Evolutionary conservation across 1,284 basidiomycete species (phyloP).

Genomic region (Cutaneotrichosporon mucoides): DNA sequence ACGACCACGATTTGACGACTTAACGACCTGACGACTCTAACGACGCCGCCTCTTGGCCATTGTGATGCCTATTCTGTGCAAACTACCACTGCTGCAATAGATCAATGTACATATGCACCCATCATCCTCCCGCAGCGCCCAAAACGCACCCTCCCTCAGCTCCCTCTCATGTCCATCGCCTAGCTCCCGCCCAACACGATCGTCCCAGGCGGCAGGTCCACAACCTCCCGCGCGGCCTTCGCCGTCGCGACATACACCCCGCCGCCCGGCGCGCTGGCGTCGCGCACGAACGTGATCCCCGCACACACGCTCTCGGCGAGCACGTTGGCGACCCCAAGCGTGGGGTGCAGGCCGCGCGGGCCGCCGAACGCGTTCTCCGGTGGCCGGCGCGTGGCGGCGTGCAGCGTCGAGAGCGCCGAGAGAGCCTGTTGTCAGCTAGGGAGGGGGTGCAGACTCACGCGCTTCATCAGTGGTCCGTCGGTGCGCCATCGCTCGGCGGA

Average conservation of each 20-base stretch:
- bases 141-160: too few relatives aligned
- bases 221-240: conserved; percentile 29
- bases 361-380: conserved; percentile 12
- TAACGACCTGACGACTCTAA: too few relatives aligned
- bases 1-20: too few relatives aligned
- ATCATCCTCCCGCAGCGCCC: too few relatives aligned
- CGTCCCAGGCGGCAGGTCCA: conserved; percentile 30
- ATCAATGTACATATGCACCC: too few relatives aligned
- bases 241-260: conserved; percentile 30
- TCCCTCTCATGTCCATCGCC: background rate
- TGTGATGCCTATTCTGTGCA: too few relatives aligned
- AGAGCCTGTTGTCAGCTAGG: conserved; percentile 20
- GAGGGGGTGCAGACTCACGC: conserved; percentile 11
- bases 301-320: conserved; percentile 27
- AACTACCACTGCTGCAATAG: too few relatives aligned
- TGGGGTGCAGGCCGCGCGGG: conserved; percentile 30
- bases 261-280: conserved; percentile 23
- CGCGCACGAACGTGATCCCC: conserved; percentile 29
- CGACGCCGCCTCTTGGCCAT: too few relatives aligned
- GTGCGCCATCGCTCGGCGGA: conserved; percentile 20
- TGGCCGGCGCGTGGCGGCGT: conserved; percentile 13
- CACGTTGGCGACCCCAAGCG: conserved; percentile 27
- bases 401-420: conserved; percentile 15
- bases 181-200: conserved; percentile 24
- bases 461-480: background rate